Evolutionary conservation across 2,329 filamentous ascomycete genomes (phyloP), one percentile per base, ranked within the genome.

Genomic region (Fusarium veterinarium): DNA sequence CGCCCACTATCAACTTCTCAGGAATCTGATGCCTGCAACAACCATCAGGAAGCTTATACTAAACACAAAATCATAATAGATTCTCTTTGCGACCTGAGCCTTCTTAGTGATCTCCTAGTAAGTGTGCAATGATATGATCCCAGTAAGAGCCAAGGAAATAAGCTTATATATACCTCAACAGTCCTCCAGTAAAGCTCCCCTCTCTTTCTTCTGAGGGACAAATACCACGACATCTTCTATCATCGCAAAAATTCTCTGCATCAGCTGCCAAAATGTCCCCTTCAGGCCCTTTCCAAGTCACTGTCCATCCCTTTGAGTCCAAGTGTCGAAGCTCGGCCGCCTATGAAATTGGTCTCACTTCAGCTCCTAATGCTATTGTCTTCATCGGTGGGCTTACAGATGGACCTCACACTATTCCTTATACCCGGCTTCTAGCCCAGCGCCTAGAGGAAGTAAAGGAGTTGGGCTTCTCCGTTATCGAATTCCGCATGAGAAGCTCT

Each of bases 341-440:
- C 37, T 88, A 88, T 71, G 86, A 88, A 74, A 76, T 82, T 23
- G 86, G 86, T 30, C 77, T 79, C 20, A 45, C 74, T 16, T 76
- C 80, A 44, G 80, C 83, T 64, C 83, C 79, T 55, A 90, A 93
- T 80, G 90, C 90, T 6, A 80, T 94, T 60, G 80, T 94, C 67
- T 92, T 92, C 82, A 86, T 94, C 70, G 91, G 91, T 69, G 92
- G 92, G 40, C 87, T 95, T 20, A 87, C 87, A 41, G 92, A 94
- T 79, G 91, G 91, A 4, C 88, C 92, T 65, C 88, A 92, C 70
- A 91, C 90, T 1, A 86, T 92, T 13, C 82, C 86, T 2, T 93
- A 92, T 67, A 82, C 85, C 52, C 83, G 84, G 9, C 77, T 79
- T 3, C 80, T 90, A 61, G 86, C 87, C 19, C 78, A 80, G 42